Evolutionary conservation across 1,284 basidiomycete genomes (phyloP), one percentile per base, ranked within the genome.

Genomic region (Phenoliferia sp.): DNA sequence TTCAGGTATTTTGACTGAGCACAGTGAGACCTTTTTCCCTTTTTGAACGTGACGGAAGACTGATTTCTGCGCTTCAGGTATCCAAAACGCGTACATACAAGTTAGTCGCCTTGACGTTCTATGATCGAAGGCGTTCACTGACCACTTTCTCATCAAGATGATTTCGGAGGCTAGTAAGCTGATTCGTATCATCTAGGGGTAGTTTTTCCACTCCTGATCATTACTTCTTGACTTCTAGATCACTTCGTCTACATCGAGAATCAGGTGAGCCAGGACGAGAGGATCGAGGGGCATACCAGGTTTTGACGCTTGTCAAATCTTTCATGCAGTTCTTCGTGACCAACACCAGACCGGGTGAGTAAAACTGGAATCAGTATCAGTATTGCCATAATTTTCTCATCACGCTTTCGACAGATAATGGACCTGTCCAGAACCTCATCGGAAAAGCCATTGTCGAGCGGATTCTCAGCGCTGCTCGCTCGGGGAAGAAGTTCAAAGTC

Each of bases 191-290:
- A 12, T 44, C 39, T 12, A 12, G 12, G 12, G 39, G 22, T 44
- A 22, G 22, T 44, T 44, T 22, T 44, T 44, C 39, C 22, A 12
- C 12, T 12, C 39, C 39, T 44, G 39, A 44, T 44, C 39, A 12
- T 44, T 44, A 12, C 39, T 12, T 44, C 12, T 22, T n/a, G n/a
- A n/a, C n/a, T n/a, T 33, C 87, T 71, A 44, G 39, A 44, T 22
- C 90, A 94, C 78, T 92, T 84, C 78, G 91, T 96, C 73, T 94
- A 93, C 78, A 94, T 95, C 70, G 91, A 95, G 81, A 95, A 96
- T 76, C 92, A 94, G 28, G 77, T 94, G 94, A 81, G 94, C 92
- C 92, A 94, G 75, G 90, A 91, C 2, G 84, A 84, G 56, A 92
- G 3, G 62, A 26, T 19, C 19, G 26, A 34, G 33, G 26, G 12